phyloP scores from a whole-genome alignment of 1,284 basidiomycete species.

The Sporisorium iseilematis-ciliati region DNA sequence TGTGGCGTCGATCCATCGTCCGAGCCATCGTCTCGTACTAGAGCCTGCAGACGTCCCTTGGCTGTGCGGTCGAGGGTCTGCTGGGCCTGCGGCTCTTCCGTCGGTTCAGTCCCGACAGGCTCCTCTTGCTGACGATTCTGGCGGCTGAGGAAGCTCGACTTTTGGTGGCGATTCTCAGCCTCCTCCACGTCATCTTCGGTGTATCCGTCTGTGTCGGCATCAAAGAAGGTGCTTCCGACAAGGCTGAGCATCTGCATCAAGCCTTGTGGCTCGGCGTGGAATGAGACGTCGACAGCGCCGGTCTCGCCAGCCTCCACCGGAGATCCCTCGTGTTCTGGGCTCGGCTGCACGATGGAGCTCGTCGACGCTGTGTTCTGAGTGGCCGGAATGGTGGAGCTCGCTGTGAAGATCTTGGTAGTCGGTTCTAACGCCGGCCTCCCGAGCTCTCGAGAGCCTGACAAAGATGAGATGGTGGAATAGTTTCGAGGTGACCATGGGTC shows the following conservation, averaged over 20 bases:
- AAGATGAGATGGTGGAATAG: slow-evolving; percentile 47
- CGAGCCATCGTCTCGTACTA: slow-evolving; percentile 24
- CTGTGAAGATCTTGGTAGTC: slow-evolving; percentile 22
- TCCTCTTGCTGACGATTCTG: neutral
- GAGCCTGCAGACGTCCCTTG: slow-evolving; percentile 32
- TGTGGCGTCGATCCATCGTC: slow-evolving; percentile 42
- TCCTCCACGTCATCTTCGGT: slow-evolving; percentile 41
- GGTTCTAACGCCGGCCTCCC: slow-evolving; percentile 30
- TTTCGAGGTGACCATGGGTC: slow-evolving; percentile 45
- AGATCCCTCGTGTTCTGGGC: neutral
- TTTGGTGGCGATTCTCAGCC: neutral
- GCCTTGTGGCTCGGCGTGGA: slow-evolving; percentile 50
- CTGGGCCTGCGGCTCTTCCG: neutral
- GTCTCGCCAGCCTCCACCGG: neutral
- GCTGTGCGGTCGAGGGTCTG: slow-evolving; percentile 11
- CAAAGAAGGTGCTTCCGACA: slow-evolving; percentile 59
- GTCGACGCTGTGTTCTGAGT: neutral
- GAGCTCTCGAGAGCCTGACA: slow-evolving; percentile 40
- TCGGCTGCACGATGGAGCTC: slow-evolving; percentile 1
- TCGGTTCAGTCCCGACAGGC: neutral
- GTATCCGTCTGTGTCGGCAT: slow-evolving; percentile 53
- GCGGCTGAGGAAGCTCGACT: neutral
- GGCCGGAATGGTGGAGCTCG: slow-evolving; percentile 4
- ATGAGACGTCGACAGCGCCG: slow-evolving; percentile 14
- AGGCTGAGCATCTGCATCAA: slow-evolving; percentile 64